Base-by-base conservation (phyloP, 2,329 filamentous ascomycete genomes). In the Penicillium brevicompactum region DNA sequence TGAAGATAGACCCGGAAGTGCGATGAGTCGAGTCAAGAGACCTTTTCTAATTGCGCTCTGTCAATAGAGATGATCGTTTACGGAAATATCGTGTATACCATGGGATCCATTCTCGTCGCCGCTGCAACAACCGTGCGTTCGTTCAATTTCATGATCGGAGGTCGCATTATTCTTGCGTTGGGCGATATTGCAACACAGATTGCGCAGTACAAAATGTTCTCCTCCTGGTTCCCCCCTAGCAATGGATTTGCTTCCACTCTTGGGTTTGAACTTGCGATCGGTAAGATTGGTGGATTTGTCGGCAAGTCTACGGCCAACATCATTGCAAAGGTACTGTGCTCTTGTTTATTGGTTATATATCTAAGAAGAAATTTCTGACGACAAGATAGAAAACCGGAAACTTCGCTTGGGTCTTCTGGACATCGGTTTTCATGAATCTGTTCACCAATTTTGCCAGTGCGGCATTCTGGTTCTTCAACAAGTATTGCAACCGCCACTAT, bases 131-230 rank as follows among this genome's bases (percentile, higher is more conserved):
- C 79, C 1, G 74, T 81, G 2, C 81, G 83, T 5, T 82, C 76
- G 31, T 87, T 82, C 69, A 78, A 78, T 16, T 83, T 87, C 66
- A 86, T 87, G 84, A 80, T 87, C 37, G 78, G 76, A 14, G 84
- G 83, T 1, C 71, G 79, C 34, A 73, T 87, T 1, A 70, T 87
- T 11, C 76, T 82, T 27, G 79, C 84, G 0, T 69, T 87, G 0
- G 84, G 84, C n/a, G 84, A 87, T 57, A 84, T 86, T 18, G 82
- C 84, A 0, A 87, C 85, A 0, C 84, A 87, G 60, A 78, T 86
- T 30, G 85, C 85, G 0, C 84, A 87, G 65, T 87, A 87, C 67
- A 85, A 86, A 57, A 80, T 87, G 57, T 87, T 87, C 61, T 85
- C 82, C 0, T 84, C 82, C 0, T 87, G 84, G 84, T 87, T 87